phyloP scores from a whole-genome alignment of 1,284 basidiomycete genomes.

The Chalciporus sp. region DNA sequence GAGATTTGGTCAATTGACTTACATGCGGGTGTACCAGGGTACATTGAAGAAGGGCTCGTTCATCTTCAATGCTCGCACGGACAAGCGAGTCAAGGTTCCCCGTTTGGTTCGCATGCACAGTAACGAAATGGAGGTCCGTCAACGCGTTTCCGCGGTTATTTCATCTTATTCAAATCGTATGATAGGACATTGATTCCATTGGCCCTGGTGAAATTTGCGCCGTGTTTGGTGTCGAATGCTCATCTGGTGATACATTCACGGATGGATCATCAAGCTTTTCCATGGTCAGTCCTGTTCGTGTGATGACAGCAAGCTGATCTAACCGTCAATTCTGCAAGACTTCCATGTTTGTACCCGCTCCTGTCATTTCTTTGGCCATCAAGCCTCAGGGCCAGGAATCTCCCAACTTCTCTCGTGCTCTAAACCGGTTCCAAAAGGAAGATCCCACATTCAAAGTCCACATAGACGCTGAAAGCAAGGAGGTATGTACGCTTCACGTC shows the following conservation, averaged over 20 bases:
- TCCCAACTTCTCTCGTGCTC: constrained; percentile 94
- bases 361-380: constrained; percentile 95
- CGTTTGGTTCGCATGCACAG: constrained; percentile 97
- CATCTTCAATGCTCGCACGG: constrained; percentile 94
- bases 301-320: not conserved
- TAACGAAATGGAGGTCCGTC: constrained; percentile 93
- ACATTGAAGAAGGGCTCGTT: constrained; percentile 82
- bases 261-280: constrained; percentile 86
- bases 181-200: constrained; percentile 87
- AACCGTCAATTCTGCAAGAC: constrained; percentile 55
- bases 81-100: constrained; percentile 98
- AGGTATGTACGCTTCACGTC: constrained; percentile 56
- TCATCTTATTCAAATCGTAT: not conserved
- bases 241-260: constrained; percentile 97
- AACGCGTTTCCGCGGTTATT: not conserved
- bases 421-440: constrained; percentile 98
- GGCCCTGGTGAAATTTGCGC: constrained; percentile 99
- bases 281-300: constrained; percentile 62
- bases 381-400: constrained; percentile 92
- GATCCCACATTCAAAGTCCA: constrained; percentile 99
- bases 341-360: constrained; percentile 98
- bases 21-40: constrained; percentile 99
- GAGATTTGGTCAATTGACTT: constrained; percentile 95
- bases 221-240: constrained; percentile 99
- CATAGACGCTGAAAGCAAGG: constrained; percentile 91